Base-by-base conservation (phyloP, 345 rosid species). In the Lepidium africanum region DNA sequence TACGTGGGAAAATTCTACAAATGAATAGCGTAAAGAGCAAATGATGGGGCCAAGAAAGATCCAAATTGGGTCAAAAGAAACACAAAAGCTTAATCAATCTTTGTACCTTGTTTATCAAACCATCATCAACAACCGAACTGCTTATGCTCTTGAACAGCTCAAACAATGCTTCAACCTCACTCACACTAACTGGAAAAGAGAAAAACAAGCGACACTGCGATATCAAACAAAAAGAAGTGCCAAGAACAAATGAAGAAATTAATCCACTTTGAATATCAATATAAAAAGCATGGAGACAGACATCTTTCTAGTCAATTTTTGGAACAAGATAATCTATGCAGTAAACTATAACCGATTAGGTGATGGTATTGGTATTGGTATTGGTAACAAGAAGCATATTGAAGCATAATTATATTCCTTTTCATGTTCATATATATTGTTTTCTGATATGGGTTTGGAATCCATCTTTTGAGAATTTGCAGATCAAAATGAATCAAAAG, bases 81-180 rank as follows among this genome's bases (percentile, higher is more conserved):
- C 32, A 56, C 42, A 10, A n/a, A 30, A 30, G 7, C 33, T 30
- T 55, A 6, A 23, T 63, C 39, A 43, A 16, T 36, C 16, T 41
- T 9, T 58, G 73, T 82, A 91, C 99, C 99, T 95, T 89, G 84
- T 81, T 89, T 65, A 95, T 91, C 75, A 91, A 69, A 75, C 96
- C 99, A 84, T 95, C 99, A 58, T 95, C 99, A 74, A 91, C 74
- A 65, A 91, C 88, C 13, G 98, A 91, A 75, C 96, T 80, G 81
- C 99, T 91, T 82, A 95, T 89, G 87, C 92, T 95, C 87, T 91
- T 91, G 83, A 79, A 95, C 42, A 95, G 79, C 81, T 91, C 99
- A 78, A 89, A 91, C 21, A 95, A 79, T 52, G 99, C 99, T 86
- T 95, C 97, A 76, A 95, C 97, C 85, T 95, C 99, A 80, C 96